phyloP scores from a whole-genome alignment of 148 eudicot species.

The Amaranthus cruentus region DNA sequence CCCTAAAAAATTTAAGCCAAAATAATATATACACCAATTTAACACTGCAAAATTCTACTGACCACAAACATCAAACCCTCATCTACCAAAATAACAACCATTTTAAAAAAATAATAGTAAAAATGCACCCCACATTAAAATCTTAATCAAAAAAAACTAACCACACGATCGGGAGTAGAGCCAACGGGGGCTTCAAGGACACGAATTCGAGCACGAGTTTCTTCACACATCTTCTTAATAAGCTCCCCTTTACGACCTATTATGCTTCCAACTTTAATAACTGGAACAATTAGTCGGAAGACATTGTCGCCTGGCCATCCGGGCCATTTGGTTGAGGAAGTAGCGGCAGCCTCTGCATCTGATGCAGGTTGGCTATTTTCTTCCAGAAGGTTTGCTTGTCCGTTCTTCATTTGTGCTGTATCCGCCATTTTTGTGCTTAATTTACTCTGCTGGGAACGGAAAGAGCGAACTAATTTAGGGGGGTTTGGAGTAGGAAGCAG shows the following conservation, averaged over 20 bases:
- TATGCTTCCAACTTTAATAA: slow-evolving; percentile 56
- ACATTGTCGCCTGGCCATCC: slow-evolving; percentile 84
- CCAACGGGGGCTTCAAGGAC: slow-evolving; percentile 46
- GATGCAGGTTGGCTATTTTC: not conserved
- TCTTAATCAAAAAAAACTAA: slow-evolving; percentile 1
- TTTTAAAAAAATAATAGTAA: not conserved
- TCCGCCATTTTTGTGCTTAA: slow-evolving; percentile 14
- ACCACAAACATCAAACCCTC: not conserved
- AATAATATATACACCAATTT: not conserved
- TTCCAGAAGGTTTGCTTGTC: not conserved
- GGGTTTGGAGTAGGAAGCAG: not conserved
- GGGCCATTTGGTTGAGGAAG: slow-evolving; percentile 42
- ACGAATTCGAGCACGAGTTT: slow-evolving; percentile 55
- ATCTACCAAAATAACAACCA: not conserved
- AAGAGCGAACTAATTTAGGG: not conserved
- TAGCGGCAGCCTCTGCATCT: slow-evolving; percentile 8
- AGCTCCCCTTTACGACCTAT: slow-evolving; percentile 76
- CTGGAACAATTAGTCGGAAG: slow-evolving; percentile 57
- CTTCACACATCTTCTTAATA: slow-evolving; percentile 62
- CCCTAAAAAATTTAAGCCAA: slow-evolving; percentile 6
- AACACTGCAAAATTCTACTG: not conserved
- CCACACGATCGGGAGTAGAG: slow-evolving; percentile 32
- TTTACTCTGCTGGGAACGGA: not conserved
- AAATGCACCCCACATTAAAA: not conserved
- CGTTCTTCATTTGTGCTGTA: slow-evolving; percentile 3